Conservation (phyloP, 306 rosid species). For the Vicia villosa region DNA sequence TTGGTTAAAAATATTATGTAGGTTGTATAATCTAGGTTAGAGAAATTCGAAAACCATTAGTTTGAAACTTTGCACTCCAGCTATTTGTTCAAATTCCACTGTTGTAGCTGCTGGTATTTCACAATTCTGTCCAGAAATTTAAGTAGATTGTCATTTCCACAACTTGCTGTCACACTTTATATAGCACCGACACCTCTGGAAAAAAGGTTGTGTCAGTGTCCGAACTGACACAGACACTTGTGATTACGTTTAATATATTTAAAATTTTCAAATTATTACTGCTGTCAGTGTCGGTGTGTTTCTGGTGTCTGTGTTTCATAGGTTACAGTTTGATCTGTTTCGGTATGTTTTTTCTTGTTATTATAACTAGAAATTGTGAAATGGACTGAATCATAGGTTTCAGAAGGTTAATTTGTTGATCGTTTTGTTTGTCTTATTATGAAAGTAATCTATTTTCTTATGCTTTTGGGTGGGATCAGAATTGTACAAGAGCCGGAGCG, state of each 20-base stretch:
- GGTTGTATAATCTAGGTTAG: too few relatives aligned
- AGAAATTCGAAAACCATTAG: too few relatives aligned
- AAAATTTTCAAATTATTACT: too few relatives aligned
- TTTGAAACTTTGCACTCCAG: background rate
- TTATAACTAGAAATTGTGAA: constrained; percentile 5
- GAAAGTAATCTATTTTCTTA: constrained; percentile 5
- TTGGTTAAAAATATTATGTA: background rate
- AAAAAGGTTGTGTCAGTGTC: too few relatives aligned
- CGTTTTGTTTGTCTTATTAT: background rate
- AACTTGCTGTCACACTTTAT: too few relatives aligned
- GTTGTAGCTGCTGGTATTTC: background rate
- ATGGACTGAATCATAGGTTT: background rate
- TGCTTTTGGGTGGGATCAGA: constrained; percentile 43
- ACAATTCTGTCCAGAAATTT: background rate
- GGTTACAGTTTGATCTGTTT: too few relatives aligned
- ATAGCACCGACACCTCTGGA: too few relatives aligned
- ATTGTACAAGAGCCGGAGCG: constrained; percentile 48
- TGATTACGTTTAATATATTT: too few relatives aligned
- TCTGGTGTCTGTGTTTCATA: too few relatives aligned
- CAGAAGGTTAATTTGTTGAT: background rate
- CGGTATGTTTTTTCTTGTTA: too few relatives aligned
- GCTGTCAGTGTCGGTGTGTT: too few relatives aligned
- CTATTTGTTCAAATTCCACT: background rate
- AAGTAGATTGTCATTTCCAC: background rate
- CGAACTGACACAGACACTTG: too few relatives aligned